Percentiles rank a stretch among this genome's conserved stretches.
phyloP scores from a whole-genome alignment of 139 green algal genomes.

The Gonium pectorale region DNA sequence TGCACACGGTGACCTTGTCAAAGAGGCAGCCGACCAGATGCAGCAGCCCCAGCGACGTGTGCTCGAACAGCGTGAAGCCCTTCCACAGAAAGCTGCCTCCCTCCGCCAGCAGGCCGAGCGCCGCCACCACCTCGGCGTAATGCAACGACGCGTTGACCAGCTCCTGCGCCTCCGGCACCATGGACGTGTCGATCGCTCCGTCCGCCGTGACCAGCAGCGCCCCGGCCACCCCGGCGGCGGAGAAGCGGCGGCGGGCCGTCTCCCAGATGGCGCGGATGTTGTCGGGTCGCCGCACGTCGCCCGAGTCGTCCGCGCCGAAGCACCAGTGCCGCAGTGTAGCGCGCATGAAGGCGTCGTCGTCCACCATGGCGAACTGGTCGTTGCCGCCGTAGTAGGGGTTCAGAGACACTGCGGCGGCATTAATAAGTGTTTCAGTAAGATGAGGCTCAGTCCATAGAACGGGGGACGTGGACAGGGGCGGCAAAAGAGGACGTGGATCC shows the following conservation, averaged over 20 bases:
- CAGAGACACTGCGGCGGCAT: conserved; percentile 58
- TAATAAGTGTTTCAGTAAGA: too few relatives aligned
- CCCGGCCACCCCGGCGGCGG: conserved; percentile 5
- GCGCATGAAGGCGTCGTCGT: conserved; percentile 69
- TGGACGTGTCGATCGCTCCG: conserved; percentile 54
- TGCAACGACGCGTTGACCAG: conserved; percentile 54
- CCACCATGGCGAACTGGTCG: conserved; percentile 62
- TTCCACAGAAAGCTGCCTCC: conserved; percentile 67
- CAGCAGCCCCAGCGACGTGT: conserved; percentile 54
- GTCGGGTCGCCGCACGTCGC: conserved; percentile 45
- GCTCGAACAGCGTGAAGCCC: conserved; percentile 67
- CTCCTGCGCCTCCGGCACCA: conserved; percentile 51
- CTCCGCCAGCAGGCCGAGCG: conserved; percentile 55
- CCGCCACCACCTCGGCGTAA: conserved; percentile 61
- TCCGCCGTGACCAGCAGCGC: conserved; percentile 62
- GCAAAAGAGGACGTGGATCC: too few relatives aligned
- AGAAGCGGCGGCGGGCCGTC: not conserved
- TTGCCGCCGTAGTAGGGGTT: conserved; percentile 69
- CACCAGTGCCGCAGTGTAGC: conserved; percentile 58
- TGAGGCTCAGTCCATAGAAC: too few relatives aligned
- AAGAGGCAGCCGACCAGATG: conserved; percentile 62
- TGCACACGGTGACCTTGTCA: conserved; percentile 57
- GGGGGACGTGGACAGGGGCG: too few relatives aligned
- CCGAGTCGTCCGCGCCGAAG: conserved; percentile 50
- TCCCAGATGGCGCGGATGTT: conserved; percentile 56